phyloP scores from a whole-genome alignment of 78 protist genomes.

The Emiliania huxleyi region DNA sequence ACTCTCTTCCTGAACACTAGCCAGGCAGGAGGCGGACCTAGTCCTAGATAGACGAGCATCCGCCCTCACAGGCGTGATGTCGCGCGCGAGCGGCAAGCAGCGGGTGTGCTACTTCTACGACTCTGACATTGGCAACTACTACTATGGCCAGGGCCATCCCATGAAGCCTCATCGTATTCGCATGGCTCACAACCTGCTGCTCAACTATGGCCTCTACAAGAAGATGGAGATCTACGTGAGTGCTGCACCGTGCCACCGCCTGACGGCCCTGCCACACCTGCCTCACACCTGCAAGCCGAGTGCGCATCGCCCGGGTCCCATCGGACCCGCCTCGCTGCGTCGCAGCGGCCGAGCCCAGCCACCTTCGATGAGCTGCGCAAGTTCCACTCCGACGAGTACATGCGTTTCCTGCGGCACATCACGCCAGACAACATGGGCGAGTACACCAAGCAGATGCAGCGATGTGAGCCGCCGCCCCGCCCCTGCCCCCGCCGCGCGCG shows the following conservation, averaged over 20 bases:
- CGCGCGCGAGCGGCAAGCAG: background rate
- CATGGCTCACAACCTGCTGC: conserved; percentile 92
- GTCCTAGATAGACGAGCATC: no score
- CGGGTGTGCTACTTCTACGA: background rate
- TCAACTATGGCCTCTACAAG: conserved; percentile 90
- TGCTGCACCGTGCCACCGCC: background rate
- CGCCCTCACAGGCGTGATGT: no score
- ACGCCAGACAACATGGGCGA: conserved; percentile 48
- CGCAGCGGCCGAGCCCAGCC: conserved; percentile 15
- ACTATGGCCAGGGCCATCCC: conserved; percentile 91
- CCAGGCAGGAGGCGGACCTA: no score
- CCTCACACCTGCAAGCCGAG: no score
- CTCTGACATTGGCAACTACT: background rate
- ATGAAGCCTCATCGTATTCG: conserved; percentile 98
- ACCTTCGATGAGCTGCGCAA: conserved; percentile 17
- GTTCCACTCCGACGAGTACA: conserved; percentile 64
- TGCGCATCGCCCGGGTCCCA: no score
- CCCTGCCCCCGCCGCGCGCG: no score
- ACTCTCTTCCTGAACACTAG: no score
- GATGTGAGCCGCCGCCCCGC: background rate
- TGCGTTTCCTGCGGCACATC: conserved; percentile 28
- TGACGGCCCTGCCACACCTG: background rate
- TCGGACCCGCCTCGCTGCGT: no score
- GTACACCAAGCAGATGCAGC: conserved; percentile 33
- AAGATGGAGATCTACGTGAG: conserved; percentile 86